phyloP scores from a whole-genome alignment of 352 stramenopile species.

The Phytopythium delawarense region DNA sequence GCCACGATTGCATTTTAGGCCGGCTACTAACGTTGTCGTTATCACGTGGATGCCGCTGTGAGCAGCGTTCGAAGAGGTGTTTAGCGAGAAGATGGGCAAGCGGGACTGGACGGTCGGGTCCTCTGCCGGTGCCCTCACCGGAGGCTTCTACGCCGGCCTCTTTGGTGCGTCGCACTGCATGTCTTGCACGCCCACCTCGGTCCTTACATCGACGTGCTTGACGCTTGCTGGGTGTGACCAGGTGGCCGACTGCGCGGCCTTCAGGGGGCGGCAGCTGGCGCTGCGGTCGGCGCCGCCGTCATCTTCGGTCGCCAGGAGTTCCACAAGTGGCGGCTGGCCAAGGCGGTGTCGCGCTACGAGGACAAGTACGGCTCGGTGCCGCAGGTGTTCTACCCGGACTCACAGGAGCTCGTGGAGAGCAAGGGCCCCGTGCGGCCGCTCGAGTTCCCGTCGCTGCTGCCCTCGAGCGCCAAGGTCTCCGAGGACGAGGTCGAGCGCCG shows the following conservation, averaged over 20 bases:
- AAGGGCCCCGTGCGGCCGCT: conserved; percentile 49
- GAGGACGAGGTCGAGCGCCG: conserved; percentile 79
- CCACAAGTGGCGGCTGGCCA: conserved; percentile 67
- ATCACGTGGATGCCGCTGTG: background rate
- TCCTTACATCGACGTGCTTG: background rate
- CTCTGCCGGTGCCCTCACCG: conserved; percentile 53
- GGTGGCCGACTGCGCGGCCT: conserved; percentile 62
- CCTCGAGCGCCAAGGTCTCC: conserved; percentile 56
- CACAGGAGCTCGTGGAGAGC: conserved; percentile 52
- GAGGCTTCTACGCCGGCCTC: conserved; percentile 66
- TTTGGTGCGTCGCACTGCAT: conserved; percentile 36
- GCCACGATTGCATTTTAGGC: too few relatives aligned
- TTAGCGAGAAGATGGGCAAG: conserved; percentile 62
- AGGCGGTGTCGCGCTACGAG: conserved; percentile 74
- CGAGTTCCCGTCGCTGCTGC: conserved; percentile 70
- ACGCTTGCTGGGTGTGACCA: conserved; percentile 8
- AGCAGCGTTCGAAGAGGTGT: conserved; percentile 71
- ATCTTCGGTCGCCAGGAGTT: conserved; percentile 71
- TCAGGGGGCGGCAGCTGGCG: conserved; percentile 60
- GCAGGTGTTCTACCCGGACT: conserved; percentile 60
- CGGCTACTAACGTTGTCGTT: background rate
- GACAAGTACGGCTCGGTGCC: conserved; percentile 69
- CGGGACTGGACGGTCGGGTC: conserved; percentile 58
- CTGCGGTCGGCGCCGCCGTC: conserved; percentile 50
- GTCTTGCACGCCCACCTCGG: background rate